Evolutionary conservation across 352 stramenopile genomes (phyloP), one percentile per base, ranked within the genome.

Genomic region (Pythium phragmitis): DNA sequence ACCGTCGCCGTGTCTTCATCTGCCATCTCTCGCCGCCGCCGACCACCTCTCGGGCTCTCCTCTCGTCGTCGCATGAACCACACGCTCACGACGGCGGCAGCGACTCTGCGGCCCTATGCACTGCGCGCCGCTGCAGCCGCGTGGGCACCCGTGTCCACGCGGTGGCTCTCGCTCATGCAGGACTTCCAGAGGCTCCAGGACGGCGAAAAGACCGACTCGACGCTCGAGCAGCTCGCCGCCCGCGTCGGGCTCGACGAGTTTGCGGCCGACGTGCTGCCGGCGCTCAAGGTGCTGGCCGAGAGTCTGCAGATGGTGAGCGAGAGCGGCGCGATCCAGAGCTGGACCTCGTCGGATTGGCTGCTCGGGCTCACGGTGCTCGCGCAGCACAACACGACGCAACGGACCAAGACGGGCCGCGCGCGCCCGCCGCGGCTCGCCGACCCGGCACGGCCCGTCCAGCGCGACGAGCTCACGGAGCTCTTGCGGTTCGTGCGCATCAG

Each of bases 331-430:
- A 70, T 93, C 46, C 73, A 76, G 54, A 88, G 79, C 63, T 92
- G 81, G 83, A 92, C 73, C 59, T 76, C 83, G 2, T 77, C 80
- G 16, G 86, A 94, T 54, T 94, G 86, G 86, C 78, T 94, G 59
- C 74, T 94, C 55, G 84, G 81, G 1, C 78, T 94, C 21, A 91
- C 82, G 67, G 80, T 92, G 47, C 64, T 92, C 33, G 78, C 82
- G 28, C 77, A 88, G 62, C 76, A 93, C 69, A 89, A 87, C 57
- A 87, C 79, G 54, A 63, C 72, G 16, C 69, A 77, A 52, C 74
- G 72, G 11, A 46, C 48, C 46, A 56, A 67, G 63, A 19, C 17
- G 16, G 48, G 53, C 9, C 37, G 13, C n/a, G 43, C 17, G 21
- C 60, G 33, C 9, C 57, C 63, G 54, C 65, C 58, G 58, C 64